phyloP scores from a whole-genome alignment of 106 monocot species.

The Vanilla planifolia region DNA sequence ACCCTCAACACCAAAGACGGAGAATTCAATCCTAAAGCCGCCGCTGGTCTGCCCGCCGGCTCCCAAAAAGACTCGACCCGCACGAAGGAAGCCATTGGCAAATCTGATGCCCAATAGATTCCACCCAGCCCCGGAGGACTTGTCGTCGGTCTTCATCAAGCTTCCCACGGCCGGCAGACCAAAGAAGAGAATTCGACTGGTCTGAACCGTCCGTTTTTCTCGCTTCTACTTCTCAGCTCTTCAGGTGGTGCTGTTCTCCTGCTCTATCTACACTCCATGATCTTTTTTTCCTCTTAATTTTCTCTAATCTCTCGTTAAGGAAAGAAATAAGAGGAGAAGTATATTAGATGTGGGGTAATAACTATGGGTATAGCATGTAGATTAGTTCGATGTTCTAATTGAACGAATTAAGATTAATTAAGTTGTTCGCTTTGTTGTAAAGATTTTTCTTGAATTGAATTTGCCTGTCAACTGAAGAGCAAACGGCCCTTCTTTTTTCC shows the following conservation, averaged over 20 bases:
- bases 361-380: background rate
- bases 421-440: too few relatives aligned
- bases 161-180: background rate
- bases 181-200: constrained; percentile 15
- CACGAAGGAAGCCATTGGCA: constrained; percentile 7
- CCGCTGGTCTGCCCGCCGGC: constrained; percentile 17
- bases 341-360: constrained; percentile 1
- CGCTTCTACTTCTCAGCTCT: background rate
- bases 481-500: background rate
- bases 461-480: background rate
- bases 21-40: constrained; percentile 12
- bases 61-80: constrained; percentile 12
- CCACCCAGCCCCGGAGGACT: constrained; percentile 8
- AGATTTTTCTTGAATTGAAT: too few relatives aligned
- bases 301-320: background rate
- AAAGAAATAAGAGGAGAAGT: background rate
- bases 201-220: background rate
- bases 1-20: constrained; percentile 17
- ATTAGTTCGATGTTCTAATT: background rate
- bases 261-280: background rate
- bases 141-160: constrained; percentile 5
- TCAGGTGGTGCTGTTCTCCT: background rate
- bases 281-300: background rate
- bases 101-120: background rate
- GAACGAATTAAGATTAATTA: too few relatives aligned